Conservation (phyloP, 306 rosid genomes). For the Fragaria iinumae region DNA sequence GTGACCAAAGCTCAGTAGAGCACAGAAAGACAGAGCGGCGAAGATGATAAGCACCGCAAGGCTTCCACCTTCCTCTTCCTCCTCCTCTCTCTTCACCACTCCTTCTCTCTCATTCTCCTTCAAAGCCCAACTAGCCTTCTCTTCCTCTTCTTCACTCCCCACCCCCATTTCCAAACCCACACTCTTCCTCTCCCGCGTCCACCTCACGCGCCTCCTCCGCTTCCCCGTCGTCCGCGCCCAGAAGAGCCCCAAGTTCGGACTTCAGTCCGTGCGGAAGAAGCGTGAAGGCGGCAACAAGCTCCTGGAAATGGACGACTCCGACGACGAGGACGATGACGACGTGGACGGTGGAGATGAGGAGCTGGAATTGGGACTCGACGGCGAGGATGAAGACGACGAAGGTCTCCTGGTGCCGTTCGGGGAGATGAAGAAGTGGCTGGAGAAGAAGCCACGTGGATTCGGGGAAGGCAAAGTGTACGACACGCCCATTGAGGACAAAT, state of each 20-base stretch:
- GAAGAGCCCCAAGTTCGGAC: conserved; percentile 16
- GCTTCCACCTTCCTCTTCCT: conserved; percentile 32
- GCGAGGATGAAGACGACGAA: conserved; percentile 34
- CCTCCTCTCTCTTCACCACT: conserved; percentile 10
- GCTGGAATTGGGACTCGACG: conserved; percentile 24
- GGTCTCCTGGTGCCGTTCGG: conserved; percentile 42
- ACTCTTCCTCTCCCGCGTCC: conserved; percentile 20
- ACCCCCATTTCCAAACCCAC: conserved; percentile 9
- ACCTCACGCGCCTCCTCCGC: conserved; percentile 17
- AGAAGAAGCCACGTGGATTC: conserved; percentile 69
- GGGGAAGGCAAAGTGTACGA: conserved; percentile 78
- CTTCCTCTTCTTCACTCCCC: no score
- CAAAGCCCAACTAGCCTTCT: conserved; percentile 15
- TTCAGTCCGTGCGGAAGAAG: conserved; percentile 25
- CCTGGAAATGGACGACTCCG: conserved; percentile 23
- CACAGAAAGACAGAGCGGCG: not conserved
- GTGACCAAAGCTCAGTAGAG: not conserved
- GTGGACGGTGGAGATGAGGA: conserved; percentile 13
- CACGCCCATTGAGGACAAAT: conserved; percentile 73
- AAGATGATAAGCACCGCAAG: conserved; percentile 42
- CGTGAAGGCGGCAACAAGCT: conserved; percentile 19
- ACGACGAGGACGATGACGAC: conserved; percentile 25
- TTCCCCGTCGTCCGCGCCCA: conserved; percentile 11
- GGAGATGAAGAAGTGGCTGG: conserved; percentile 58
- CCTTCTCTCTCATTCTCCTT: conserved; percentile 17